A percentile compares a stretch with the other conserved stretches of the same genome.
Evolutionary conservation across 2,329 filamentous ascomycete genomes (phyloP).

Genomic region (Neobulgaria alba): DNA sequence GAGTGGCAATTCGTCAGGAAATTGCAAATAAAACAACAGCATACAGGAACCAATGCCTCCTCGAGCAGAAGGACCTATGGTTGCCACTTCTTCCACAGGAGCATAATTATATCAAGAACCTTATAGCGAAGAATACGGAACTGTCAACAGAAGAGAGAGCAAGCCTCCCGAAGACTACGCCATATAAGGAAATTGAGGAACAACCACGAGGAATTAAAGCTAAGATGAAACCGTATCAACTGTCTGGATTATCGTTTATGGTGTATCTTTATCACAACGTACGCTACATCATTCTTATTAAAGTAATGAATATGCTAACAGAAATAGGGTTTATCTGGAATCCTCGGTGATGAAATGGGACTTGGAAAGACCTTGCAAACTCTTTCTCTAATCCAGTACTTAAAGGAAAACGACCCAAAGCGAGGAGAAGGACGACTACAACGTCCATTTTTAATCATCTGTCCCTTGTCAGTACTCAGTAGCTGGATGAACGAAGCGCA

Average conservation of each 20-base stretch:
- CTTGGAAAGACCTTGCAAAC: conserved; percentile 67
- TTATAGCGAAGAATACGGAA: conserved; percentile 22
- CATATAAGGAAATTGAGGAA: conserved; percentile 23
- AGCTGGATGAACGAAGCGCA: conserved; percentile 68
- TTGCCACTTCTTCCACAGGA: conserved; percentile 27
- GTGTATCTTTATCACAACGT: conserved; percentile 36
- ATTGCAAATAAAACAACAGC: conserved; percentile 24
- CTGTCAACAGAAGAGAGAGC: conserved; percentile 18
- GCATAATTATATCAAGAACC: conserved; percentile 28
- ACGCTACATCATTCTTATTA: conserved; percentile 37
- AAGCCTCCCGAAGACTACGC: conserved; percentile 16
- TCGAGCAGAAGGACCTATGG: conserved; percentile 29
- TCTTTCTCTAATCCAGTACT: conserved; percentile 62
- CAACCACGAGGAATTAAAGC: conserved; percentile 35
- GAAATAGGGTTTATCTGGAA: conserved; percentile 50
- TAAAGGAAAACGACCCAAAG: conserved; percentile 63
- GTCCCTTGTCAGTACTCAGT: conserved; percentile 61
- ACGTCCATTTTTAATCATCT: conserved; percentile 64
- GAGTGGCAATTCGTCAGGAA: conserved; percentile 23
- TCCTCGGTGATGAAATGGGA: conserved; percentile 70
- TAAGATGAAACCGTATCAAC: conserved; percentile 42
- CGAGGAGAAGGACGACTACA: conserved; percentile 50
- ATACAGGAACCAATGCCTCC: conserved; percentile 27
- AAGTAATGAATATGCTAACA: too few species aligned
- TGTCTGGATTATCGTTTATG: conserved; percentile 41